These are phyloP conservation scores for Hura crepitans DNA, from an alignment of 441 rosid species.

Conservation along the genomic window DNA sequence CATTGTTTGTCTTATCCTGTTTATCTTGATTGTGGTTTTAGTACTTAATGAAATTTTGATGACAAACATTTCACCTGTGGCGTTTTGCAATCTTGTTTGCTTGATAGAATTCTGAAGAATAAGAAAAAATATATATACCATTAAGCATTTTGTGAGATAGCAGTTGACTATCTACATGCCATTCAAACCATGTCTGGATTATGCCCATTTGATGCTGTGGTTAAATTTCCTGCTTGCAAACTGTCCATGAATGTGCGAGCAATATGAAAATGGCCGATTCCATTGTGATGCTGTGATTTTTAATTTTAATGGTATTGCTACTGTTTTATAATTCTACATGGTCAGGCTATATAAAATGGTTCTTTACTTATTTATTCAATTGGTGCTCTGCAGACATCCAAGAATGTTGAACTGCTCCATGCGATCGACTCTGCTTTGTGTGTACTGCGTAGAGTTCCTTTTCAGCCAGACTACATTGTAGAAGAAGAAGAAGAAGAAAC, in stretches of 20 bases:
- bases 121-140: not conserved
- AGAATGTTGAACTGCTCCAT: slow-evolving; percentile 27
- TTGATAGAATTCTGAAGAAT: not conserved
- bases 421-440: not conserved
- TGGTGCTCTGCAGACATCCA: slow-evolving; percentile 33
- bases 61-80: not conserved
- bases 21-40: not conserved
- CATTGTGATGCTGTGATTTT: not conserved
- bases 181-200: not conserved
- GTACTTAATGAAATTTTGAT: slow-evolving; percentile 7
- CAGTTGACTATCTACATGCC: not conserved
- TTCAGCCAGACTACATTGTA: slow-evolving; percentile 11
- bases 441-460: not conserved
- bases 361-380: not conserved
- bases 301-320: not conserved
- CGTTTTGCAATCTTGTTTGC: not conserved
- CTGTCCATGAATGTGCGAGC: not conserved
- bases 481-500: slow-evolving; percentile 13
- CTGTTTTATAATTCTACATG: not conserved
- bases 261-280: not conserved
- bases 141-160: not conserved
- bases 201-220: not conserved
- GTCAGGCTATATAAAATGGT: not conserved
- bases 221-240: not conserved
- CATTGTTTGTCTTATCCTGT: not conserved